phyloP scores from a whole-genome alignment of 306 rosid genomes.

The Vigna nakashimae region DNA sequence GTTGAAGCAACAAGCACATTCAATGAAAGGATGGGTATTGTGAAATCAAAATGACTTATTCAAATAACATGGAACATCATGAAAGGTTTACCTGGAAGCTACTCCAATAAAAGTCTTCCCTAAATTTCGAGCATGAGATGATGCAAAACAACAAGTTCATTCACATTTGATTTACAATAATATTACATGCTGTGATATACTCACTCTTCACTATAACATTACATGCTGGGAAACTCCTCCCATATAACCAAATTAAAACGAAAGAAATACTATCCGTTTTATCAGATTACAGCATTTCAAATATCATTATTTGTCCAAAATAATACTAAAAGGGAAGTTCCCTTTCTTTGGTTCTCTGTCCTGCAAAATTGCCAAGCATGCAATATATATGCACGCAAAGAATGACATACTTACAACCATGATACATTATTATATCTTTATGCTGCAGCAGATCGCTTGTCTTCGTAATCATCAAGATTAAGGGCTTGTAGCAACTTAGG shows the following conservation, averaged over 20 bases:
- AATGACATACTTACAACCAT: slow-evolving; percentile 58
- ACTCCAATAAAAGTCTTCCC: slow-evolving; percentile 9
- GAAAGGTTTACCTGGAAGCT: slow-evolving; percentile 3
- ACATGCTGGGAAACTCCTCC: slow-evolving; percentile 44
- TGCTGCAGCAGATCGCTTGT: slow-evolving; percentile 79
- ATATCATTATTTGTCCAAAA: slow-evolving; percentile 40
- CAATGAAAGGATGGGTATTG: slow-evolving; percentile 6
- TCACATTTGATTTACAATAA: slow-evolving; percentile 36
- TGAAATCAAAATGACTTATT: not conserved
- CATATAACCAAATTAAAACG: slow-evolving; percentile 27
- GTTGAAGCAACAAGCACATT: slow-evolving; percentile 12
- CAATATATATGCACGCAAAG: slow-evolving; percentile 54
- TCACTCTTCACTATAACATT: slow-evolving; percentile 33
- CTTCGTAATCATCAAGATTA: slow-evolving; percentile 81
- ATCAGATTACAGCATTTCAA: slow-evolving; percentile 43
- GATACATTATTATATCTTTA: slow-evolving; percentile 47
- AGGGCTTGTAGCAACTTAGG: slow-evolving; percentile 90
- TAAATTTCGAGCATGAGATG: not conserved
- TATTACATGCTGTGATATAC: slow-evolving; percentile 20
- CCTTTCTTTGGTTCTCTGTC: slow-evolving; percentile 37
- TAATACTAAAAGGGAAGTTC: slow-evolving; percentile 41
- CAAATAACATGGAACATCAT: slow-evolving; percentile 9
- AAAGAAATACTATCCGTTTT: slow-evolving; percentile 26
- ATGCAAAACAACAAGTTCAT: slow-evolving; percentile 33
- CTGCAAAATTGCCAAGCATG: slow-evolving; percentile 64